Percentiles rank a stretch among this genome's conserved stretches.
Evolutionary conservation across 2,329 filamentous ascomycete genomes (phyloP).

Genomic region (Alternaria alternata): DNA sequence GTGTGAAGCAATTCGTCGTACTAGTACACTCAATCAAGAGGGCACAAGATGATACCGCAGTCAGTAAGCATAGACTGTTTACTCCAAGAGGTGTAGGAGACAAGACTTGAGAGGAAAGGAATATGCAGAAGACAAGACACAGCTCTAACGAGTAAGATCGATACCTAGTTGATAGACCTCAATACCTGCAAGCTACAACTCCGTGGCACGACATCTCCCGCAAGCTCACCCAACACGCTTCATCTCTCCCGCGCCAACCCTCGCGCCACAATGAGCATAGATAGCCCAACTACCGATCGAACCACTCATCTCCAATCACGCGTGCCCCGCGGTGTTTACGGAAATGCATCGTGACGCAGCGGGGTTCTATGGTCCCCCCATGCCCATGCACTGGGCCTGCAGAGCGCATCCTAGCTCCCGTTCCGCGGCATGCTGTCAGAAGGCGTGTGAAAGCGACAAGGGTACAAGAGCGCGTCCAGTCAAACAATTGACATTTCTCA

Average conservation of each 20-base stretch:
- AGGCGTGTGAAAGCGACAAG: not conserved
- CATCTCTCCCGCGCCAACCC: not conserved
- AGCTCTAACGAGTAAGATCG: not conserved
- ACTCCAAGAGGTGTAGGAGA: not conserved
- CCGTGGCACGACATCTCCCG: constrained; percentile 18
- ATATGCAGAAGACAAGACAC: not conserved
- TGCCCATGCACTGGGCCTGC: not conserved
- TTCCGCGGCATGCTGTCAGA: not conserved
- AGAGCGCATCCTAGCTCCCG: not conserved
- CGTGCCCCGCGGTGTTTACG: constrained; percentile 27
- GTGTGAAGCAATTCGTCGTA: not conserved
- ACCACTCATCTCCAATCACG: constrained; percentile 13
- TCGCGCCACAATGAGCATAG: not conserved
- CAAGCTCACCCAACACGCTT: constrained; percentile 1
- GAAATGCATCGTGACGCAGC: constrained; percentile 24
- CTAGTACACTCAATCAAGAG: constrained; percentile 11
- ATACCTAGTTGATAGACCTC: not conserved
- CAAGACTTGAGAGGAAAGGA: not conserved
- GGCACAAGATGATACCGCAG: not conserved
- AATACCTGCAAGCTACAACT: constrained; percentile 9
- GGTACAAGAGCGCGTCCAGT: constrained; percentile 16
- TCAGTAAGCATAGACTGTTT: not conserved
- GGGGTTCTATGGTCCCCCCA: not conserved
- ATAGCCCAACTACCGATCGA: not conserved
- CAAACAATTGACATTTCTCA: constrained; percentile 24